Evolutionary conservation across 805 yeast species (phyloP), one percentile per base, ranked within the genome.

Genomic region (Wickerhamomyces sydowiorum): DNA sequence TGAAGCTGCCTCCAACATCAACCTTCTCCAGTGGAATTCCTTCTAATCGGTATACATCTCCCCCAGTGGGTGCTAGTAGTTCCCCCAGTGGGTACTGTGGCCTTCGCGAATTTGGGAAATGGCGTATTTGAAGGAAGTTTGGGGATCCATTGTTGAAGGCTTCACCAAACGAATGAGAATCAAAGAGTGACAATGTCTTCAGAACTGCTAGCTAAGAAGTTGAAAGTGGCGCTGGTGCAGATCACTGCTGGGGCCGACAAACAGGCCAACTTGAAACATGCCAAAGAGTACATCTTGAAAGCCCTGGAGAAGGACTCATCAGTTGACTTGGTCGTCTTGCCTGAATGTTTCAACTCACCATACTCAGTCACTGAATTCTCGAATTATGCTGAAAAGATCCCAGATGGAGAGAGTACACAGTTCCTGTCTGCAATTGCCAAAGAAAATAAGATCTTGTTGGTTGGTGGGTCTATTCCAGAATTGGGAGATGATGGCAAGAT

Each of bases 391-490:
- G 99, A 93, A 61, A 52, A 62, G n/a, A 85, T 93, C 34, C 95
- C 96, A 6, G 60, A 67, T 2, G 95, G 95, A 6, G 81, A 78
- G 45, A 74, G 82, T 1, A 80, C 91, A 3, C 50, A 61, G 40
- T 75, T 86, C 40, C 65, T 93, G 39, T 71, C 90, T 1, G 59
- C 64, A 1, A 58, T 89, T 49, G 97, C 99, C 15, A 73, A 73
- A 48, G 73, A 80, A 44, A 69, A 80, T 52, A 68, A 70, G 14
- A 75, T 88, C 24, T 75, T 73, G 43, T 66, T 93, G 33, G 77
- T 93, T 37, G 99, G 99, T 15, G 99, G 99, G 13, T 88, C 97
- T 0, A 81, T 89, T 50, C 98, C 99, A 2, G 99, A 93, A 61
- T 56, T 75, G 17, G 58, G 57, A 23, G 66, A 62, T 18, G 78